These are phyloP conservation scores for Juncus effusus DNA, from an alignment of 176 grass and related monocot species.

Conservation along the genomic window DNA sequence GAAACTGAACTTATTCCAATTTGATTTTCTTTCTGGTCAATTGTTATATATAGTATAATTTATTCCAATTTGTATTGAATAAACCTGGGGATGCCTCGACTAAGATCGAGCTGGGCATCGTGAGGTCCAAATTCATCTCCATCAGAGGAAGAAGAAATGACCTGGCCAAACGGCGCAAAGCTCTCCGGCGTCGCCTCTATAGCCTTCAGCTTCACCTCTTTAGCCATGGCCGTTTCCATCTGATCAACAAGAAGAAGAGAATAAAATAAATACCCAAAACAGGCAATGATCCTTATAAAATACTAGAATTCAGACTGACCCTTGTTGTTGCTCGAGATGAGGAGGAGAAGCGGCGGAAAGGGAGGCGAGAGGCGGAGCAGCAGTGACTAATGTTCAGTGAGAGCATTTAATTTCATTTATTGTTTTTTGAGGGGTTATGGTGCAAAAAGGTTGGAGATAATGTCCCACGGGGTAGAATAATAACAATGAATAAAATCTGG, in stretches of 20 bases:
- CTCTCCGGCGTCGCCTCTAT: slow-evolving; percentile 71
- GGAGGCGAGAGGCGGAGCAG: not conserved
- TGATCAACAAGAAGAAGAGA: not conserved
- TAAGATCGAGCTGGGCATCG: slow-evolving; percentile 96
- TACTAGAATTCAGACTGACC: not conserved
- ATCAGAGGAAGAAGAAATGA: slow-evolving; percentile 58
- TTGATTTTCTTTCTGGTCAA: too few relatives aligned
- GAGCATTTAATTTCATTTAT: not conserved
- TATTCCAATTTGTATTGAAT: not conserved
- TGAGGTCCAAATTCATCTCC: slow-evolving; percentile 69
- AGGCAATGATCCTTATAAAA: not conserved
- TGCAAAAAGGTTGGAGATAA: too few relatives aligned
- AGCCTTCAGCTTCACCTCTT: slow-evolving; percentile 46
- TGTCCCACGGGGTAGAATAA: too few relatives aligned
- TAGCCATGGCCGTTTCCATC: slow-evolving; percentile 31
- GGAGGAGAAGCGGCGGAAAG: not conserved
- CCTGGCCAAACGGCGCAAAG: slow-evolving; percentile 90
- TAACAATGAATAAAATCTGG: too few relatives aligned
- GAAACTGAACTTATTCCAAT: not conserved
- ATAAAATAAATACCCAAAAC: not conserved
- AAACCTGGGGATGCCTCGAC: slow-evolving; percentile 69
- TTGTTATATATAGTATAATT: too few relatives aligned
- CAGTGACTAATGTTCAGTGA: slow-evolving; percentile 31
- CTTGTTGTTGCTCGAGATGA: not conserved
- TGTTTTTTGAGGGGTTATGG: not conserved